phyloP scores from a whole-genome alignment of 2,329 filamentous ascomycete species.

The Tothia fuscella region DNA sequence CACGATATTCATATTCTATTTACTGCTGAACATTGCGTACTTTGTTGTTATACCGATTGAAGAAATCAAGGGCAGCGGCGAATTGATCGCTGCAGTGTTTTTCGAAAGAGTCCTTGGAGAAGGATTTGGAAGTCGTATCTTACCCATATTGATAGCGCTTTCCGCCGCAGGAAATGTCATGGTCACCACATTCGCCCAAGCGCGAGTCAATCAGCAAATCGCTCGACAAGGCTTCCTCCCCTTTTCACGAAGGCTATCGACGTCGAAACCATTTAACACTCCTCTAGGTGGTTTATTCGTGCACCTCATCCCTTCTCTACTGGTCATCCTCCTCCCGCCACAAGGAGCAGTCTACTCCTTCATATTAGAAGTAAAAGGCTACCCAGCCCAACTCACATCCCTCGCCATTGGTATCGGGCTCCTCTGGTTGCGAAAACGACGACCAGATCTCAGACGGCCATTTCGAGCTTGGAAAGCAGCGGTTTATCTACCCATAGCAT shows the following conservation, averaged over 20 bases:
- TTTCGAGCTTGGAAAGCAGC: slow-evolving; percentile 28
- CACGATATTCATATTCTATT: slow-evolving; percentile 17
- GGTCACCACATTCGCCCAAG: slow-evolving; percentile 28
- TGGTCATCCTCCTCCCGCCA: slow-evolving; percentile 55
- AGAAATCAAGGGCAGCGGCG: slow-evolving; percentile 8
- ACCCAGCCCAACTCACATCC: slow-evolving; percentile 50
- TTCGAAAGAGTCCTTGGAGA: slow-evolving; percentile 11
- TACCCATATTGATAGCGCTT: slow-evolving; percentile 9
- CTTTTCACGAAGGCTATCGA: slow-evolving; percentile 47
- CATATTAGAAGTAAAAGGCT: slow-evolving; percentile 60
- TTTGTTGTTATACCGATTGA: slow-evolving; percentile 11
- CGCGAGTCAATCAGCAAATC: slow-evolving; percentile 60
- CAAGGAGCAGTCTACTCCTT: slow-evolving; percentile 58
- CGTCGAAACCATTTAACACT: slow-evolving; percentile 53
- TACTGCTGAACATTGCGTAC: slow-evolving; percentile 11
- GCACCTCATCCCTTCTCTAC: slow-evolving; percentile 54
- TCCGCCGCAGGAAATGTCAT: slow-evolving; percentile 12
- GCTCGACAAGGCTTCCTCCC: slow-evolving; percentile 60
- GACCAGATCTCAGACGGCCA: slow-evolving; percentile 49
- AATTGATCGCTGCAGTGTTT: slow-evolving; percentile 11
- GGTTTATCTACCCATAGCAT: slow-evolving; percentile 7
- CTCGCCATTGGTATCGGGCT: slow-evolving; percentile 47
- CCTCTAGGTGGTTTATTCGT: slow-evolving; percentile 56
- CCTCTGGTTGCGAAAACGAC: slow-evolving; percentile 46
- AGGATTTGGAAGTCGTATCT: slow-evolving; percentile 2